Percentiles rank a stretch among this genome's conserved stretches.
Evolutionary conservation across 345 rosid genomes (phyloP).

Genomic region (Bruguiera gymnorhiza): DNA sequence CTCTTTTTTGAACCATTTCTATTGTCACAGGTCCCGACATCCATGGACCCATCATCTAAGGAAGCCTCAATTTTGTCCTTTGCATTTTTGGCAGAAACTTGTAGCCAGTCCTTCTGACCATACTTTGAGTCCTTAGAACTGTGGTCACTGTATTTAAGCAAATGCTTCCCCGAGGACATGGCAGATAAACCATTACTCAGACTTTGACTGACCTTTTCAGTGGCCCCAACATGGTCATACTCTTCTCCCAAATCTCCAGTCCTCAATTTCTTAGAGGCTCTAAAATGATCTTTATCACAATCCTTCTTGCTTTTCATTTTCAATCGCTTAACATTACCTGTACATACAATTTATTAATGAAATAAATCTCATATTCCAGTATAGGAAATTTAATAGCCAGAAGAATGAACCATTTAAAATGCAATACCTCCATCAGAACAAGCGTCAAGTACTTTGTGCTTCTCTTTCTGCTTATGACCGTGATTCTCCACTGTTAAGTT

Average conservation of each 20-base stretch:
- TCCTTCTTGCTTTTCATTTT: not conserved
- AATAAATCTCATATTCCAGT: slow-evolving; percentile 12
- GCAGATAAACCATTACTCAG: slow-evolving; percentile 47
- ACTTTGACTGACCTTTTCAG: slow-evolving; percentile 43
- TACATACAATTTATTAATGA: not conserved
- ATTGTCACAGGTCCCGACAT: slow-evolving; percentile 39
- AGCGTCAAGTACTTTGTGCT: slow-evolving; percentile 40
- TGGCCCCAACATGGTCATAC: slow-evolving; percentile 37
- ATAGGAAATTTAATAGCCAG: slow-evolving; percentile 4
- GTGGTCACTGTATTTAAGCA: slow-evolving; percentile 33
- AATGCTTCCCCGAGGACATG: slow-evolving; percentile 43
- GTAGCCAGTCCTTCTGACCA: slow-evolving; percentile 36
- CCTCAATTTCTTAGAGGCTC: slow-evolving; percentile 6
- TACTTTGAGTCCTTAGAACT: slow-evolving; percentile 37
- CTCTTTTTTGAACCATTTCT: slow-evolving; percentile 49
- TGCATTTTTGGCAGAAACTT: slow-evolving; percentile 37
- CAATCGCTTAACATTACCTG: slow-evolving; percentile 3
- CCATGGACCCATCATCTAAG: slow-evolving; percentile 43
- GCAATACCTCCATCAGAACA: slow-evolving; percentile 61
- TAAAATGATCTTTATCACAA: not conserved
- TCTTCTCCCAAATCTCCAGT: not conserved
- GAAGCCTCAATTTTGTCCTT: slow-evolving; percentile 37
- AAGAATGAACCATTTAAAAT: slow-evolving; percentile 18
- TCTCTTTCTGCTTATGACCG: slow-evolving; percentile 48
- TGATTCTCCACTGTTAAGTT: slow-evolving; percentile 41